Percentiles rank a stretch among this genome's conserved stretches.
phyloP scores from a whole-genome alignment of 176 grass and related monocot species.

The Ensete glaucum region DNA sequence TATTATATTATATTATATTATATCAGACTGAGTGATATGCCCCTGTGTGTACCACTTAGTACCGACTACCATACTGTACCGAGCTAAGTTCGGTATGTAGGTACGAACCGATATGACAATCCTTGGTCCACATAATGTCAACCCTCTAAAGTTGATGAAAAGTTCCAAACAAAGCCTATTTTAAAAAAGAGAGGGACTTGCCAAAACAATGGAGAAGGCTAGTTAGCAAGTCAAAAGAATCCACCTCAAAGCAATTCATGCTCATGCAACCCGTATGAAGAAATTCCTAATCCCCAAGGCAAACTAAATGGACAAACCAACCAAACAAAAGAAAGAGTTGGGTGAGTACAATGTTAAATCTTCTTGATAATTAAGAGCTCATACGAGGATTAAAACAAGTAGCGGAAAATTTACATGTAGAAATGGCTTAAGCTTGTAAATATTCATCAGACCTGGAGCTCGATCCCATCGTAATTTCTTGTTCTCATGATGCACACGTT shows the following conservation, averaged over 20 bases:
- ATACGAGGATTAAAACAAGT: background rate
- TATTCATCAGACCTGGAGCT: constrained; percentile 36
- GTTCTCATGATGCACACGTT: constrained; percentile 22
- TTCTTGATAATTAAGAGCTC: background rate
- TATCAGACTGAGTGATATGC: no score
- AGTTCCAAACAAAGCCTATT: no score
- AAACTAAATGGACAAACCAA: background rate
- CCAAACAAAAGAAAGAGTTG: background rate
- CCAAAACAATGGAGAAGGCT: no score
- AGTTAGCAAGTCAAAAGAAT: background rate
- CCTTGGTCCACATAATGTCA: no score
- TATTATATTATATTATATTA: no score
- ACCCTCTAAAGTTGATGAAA: no score
- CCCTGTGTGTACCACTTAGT: no score
- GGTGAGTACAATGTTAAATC: background rate
- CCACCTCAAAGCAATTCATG: background rate
- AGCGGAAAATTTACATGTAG: background rate
- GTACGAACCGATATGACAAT: no score
- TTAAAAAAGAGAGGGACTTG: no score
- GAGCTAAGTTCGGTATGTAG: no score
- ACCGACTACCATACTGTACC: no score
- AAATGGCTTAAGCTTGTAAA: background rate
- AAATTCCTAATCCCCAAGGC: background rate
- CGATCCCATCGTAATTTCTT: constrained; percentile 64
- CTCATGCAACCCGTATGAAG: background rate